Conservation (phyloP, 140 eudicot species). For the Stevia rebaudiana region DNA sequence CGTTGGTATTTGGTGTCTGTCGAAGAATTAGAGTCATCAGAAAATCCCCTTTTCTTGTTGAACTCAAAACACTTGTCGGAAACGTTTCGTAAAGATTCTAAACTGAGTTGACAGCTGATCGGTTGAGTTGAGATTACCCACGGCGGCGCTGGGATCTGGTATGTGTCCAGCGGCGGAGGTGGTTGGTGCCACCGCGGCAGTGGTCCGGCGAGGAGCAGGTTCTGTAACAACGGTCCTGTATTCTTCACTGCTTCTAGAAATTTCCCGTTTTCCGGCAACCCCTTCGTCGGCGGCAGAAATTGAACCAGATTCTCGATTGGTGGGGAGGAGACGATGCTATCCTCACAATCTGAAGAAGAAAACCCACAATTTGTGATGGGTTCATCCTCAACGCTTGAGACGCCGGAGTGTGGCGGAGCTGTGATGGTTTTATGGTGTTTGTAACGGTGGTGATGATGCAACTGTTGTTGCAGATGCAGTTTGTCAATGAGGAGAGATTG, state of each 20-base stretch:
- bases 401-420: constrained; percentile 43
- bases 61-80: constrained; percentile 34
- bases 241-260: constrained; percentile 74
- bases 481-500: constrained; percentile 46
- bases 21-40: constrained; percentile 48
- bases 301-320: constrained; percentile 19
- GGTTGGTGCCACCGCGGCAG: constrained; percentile 97
- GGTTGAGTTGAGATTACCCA: constrained; percentile 36
- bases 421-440: constrained; percentile 18
- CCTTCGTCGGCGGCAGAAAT: not conserved
- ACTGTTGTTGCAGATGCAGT: constrained; percentile 35
- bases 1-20: constrained; percentile 57
- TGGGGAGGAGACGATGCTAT: constrained; percentile 66
- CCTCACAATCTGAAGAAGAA: constrained; percentile 71
- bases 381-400: constrained; percentile 65
- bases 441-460: not conserved
- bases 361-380: constrained; percentile 41
- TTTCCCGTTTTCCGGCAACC: constrained; percentile 68
- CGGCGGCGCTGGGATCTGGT: constrained; percentile 85
- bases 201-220: constrained; percentile 83
- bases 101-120: constrained; percentile 9
- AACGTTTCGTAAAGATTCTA: constrained; percentile 15
- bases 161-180: constrained; percentile 72
- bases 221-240: constrained; percentile 84
- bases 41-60: constrained; percentile 44